phyloP scores from a whole-genome alignment of 768 basidiomycete species.

The Pleurotus sapidus region DNA sequence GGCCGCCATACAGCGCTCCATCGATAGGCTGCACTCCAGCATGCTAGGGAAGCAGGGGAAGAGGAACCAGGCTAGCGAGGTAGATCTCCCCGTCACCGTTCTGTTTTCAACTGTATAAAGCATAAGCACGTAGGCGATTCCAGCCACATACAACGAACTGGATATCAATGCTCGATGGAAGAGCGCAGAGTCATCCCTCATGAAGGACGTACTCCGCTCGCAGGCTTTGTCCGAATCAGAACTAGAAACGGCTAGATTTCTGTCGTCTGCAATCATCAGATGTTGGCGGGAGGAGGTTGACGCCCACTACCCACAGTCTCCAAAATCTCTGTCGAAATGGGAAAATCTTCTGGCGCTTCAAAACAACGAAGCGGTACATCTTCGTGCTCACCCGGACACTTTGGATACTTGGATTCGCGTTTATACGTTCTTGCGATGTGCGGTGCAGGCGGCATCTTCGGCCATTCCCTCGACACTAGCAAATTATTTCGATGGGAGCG shows the following conservation, averaged over 20 bases:
- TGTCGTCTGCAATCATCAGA: slow-evolving; percentile 48
- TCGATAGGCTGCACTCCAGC: slow-evolving; percentile 28
- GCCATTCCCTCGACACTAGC: slow-evolving; percentile 15
- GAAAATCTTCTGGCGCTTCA: slow-evolving; percentile 51
- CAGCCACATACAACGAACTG: too few species aligned
- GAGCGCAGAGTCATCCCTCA: slow-evolving; percentile 27
- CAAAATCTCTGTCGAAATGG: slow-evolving; percentile 36
- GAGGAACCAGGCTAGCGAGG: slow-evolving; percentile 20
- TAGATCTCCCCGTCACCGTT: slow-evolving; percentile 8
- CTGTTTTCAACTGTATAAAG: too few species aligned
- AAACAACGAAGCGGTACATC: slow-evolving; percentile 49
- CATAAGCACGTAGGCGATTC: too few species aligned
- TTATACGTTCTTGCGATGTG: slow-evolving; percentile 48
- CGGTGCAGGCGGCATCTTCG: slow-evolving; percentile 15
- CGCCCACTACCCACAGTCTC: not conserved
- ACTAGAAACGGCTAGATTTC: slow-evolving; percentile 54
- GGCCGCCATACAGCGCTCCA: slow-evolving; percentile 19
- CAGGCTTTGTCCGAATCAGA: slow-evolving; percentile 47
- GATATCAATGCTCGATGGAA: slow-evolving; percentile 45
- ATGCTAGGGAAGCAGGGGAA: slow-evolving; percentile 18
- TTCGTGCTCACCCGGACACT: slow-evolving; percentile 44
- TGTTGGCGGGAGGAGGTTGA: slow-evolving; percentile 32
- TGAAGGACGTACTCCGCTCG: slow-evolving; percentile 17
- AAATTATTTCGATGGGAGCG: slow-evolving; percentile 35
- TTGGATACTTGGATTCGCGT: slow-evolving; percentile 51